Conservation (phyloP, 1,284 basidiomycete species). For the Cutaneotrichosporon mucoides region DNA sequence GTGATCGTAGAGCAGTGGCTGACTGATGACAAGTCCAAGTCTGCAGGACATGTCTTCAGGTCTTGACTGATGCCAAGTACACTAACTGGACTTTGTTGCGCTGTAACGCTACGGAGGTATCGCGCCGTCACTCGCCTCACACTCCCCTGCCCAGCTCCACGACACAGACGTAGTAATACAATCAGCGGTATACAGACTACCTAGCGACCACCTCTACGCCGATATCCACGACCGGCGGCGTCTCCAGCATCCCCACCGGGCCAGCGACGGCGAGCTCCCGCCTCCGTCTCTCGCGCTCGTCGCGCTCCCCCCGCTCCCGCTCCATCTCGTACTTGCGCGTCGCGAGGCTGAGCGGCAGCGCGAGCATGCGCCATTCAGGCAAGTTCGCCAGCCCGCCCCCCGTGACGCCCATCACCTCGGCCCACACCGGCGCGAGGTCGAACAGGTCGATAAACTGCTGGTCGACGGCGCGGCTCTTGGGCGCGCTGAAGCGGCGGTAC, state of each 20-base stretch:
- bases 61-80: too few relatives aligned
- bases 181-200: not conserved
- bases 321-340: conserved; percentile 11
- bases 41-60: too few relatives aligned
- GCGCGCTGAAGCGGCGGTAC: conserved; percentile 53
- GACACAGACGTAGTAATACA: too few relatives aligned
- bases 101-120: too few relatives aligned
- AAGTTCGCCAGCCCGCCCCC: conserved; percentile 38
- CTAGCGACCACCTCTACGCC: conserved; percentile 11
- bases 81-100: too few relatives aligned
- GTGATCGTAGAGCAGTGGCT: too few relatives aligned
- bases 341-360: conserved; percentile 21
- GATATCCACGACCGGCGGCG: not conserved
- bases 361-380: conserved; percentile 41
- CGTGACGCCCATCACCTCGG: conserved; percentile 23
- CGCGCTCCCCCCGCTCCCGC: conserved; percentile 5
- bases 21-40: too few relatives aligned
- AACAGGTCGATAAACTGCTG: conserved; percentile 57
- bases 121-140: too few relatives aligned
- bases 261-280: not conserved
- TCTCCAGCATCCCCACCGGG: conserved; percentile 3
- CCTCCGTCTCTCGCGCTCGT: not conserved
- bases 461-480: conserved; percentile 55
- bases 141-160: too few relatives aligned
- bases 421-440: conserved; percentile 41